These are phyloP conservation scores for Pythium plurisporium DNA, from an alignment of 352 stramenopile species.

Conservation along the genomic window DNA sequence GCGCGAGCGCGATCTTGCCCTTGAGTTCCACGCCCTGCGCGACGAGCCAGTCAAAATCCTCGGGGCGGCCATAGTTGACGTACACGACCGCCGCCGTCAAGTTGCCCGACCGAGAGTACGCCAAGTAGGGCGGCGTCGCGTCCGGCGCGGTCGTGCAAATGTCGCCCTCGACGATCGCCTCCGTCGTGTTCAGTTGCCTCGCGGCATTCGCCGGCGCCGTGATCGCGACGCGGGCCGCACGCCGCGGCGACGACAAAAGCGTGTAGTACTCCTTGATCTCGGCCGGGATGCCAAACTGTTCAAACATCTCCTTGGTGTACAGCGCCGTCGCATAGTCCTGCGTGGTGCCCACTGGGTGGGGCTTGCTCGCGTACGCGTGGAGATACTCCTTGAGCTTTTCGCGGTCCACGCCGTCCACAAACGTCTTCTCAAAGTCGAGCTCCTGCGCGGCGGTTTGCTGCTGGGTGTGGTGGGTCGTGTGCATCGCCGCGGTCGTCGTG, in stretches of 20 bases:
- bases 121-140: conserved; percentile 71
- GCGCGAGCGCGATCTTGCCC: conserved; percentile 65
- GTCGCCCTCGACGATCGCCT: conserved; percentile 52
- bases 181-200: conserved; percentile 47
- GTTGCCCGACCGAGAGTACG: conserved; percentile 75
- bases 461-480: neutral
- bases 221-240: conserved; percentile 38
- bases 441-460: neutral
- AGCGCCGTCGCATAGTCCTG: conserved; percentile 57
- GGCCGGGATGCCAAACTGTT: conserved; percentile 26
- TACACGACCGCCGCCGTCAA: conserved; percentile 75
- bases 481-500: conserved; percentile 1
- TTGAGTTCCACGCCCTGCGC: conserved; percentile 27
- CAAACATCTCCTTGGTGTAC: conserved; percentile 33
- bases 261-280: conserved; percentile 5
- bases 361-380: conserved; percentile 20
- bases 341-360: conserved; percentile 34
- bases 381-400: conserved; percentile 29
- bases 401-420: conserved; percentile 28
- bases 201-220: conserved; percentile 28
- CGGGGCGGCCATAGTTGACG: conserved; percentile 76
- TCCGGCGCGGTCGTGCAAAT: conserved; percentile 48
- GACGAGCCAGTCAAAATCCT: conserved; percentile 79
- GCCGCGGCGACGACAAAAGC: conserved; percentile 52
- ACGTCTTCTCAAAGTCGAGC: conserved; percentile 17